Percentiles rank a stretch among this genome's conserved stretches.
Conservation (phyloP, 2,329 filamentous ascomycete genomes). For the Exophiala xenobiotica region DNA sequence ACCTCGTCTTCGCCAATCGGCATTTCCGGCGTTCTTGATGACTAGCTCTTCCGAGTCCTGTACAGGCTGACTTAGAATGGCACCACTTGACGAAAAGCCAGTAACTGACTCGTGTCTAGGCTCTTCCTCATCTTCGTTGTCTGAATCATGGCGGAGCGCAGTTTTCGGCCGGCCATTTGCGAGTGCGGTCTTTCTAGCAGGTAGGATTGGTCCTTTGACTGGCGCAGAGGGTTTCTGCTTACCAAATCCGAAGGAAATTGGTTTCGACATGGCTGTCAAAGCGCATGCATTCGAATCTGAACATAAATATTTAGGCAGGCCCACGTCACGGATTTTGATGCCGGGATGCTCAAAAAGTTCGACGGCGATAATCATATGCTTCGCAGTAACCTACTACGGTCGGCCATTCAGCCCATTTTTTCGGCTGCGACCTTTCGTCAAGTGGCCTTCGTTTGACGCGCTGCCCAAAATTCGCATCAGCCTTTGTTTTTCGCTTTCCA, state of each 20-base stretch:
- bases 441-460: too few relatives aligned
- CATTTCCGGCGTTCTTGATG: slow-evolving; percentile 65
- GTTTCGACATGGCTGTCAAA: slow-evolving; percentile 27
- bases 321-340: neutral
- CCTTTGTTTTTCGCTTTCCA: neutral
- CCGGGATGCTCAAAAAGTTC: neutral
- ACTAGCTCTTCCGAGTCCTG: slow-evolving; percentile 45
- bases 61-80: slow-evolving; percentile 42
- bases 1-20: slow-evolving; percentile 44
- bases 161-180: slow-evolving; percentile 8
- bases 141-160: slow-evolving; percentile 48
- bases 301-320: neutral
- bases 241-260: slow-evolving; percentile 31
- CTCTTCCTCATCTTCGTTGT: slow-evolving; percentile 43
- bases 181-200: slow-evolving; percentile 9
- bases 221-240: slow-evolving; percentile 23
- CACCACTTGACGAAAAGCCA: slow-evolving; percentile 51
- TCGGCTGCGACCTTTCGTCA: too few relatives aligned
- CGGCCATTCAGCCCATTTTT: neutral
- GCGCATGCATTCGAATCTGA: neutral
- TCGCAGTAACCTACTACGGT: neutral
- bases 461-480: neutral
- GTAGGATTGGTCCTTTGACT: neutral
- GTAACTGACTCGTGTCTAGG: slow-evolving; percentile 50
- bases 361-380: neutral